Base-by-base conservation (phyloP, 1,284 basidiomycete genomes). In the Gomphus bonarii region DNA sequence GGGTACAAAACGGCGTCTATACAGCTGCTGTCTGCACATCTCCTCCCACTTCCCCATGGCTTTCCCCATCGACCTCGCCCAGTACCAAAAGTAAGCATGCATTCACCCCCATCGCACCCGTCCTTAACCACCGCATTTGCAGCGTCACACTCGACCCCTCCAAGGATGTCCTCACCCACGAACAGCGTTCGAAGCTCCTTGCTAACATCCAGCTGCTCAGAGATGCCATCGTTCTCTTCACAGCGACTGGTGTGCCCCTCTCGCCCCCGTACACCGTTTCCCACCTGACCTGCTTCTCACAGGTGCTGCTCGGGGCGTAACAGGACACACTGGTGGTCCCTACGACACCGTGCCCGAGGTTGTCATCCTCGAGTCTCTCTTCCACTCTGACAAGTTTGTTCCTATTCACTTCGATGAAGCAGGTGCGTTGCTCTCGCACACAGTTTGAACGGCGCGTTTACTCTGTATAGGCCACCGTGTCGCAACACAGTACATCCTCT, bases 261-360 rank as follows among this genome's bases (percentile, higher is more conserved):
- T 42, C 31, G 44, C 30, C 10, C 22, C 22, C 20, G 18, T 30
- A 6, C 28, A 51, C 7, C 7, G 11, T 36, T 20, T 49, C 33
- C 3, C 18, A 14, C 50, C 47, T 18, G 49, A 28, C 50, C 22
- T 33, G 22, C 16, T 35, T 14, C 11, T 16, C 4, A 30, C 44
- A 60, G 59, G 59, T 31, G 65, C 88, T 56, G 88, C 87, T 1
- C 76, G 88, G 54, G 88, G 88, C 53, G 86, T 89, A 50, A 88
- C 86, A 63, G 88, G 88, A 31, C 89, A 92, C 69, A 12, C 60
- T 82, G 86, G 86, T 63, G 89, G 89, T 65, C 86, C 90, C 3
- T 92, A 81, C 66, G 89, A 92, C 68, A 91, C 89, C 33, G 85
- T 88, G 10, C 88, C 87, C 0, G 88, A 91, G 70, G 84, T 90